A percentile compares a stretch with the other conserved stretches of the same genome.
These are phyloP conservation scores for Apiospora pterosperma DNA, from an alignment of 2,329 filamentous ascomycete species.

Conservation along the genomic window DNA sequence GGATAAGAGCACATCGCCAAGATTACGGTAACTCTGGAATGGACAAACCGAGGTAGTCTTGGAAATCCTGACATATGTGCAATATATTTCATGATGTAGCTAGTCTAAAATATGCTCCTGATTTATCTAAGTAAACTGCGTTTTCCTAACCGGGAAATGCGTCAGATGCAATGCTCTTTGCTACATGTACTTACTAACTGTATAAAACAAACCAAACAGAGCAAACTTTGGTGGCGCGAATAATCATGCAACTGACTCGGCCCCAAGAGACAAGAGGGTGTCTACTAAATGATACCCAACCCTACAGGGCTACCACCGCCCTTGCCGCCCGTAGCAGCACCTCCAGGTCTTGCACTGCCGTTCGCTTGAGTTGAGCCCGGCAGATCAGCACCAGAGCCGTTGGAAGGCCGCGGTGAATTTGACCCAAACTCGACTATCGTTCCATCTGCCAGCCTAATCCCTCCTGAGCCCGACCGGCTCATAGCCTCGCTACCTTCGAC, in stretches of 20 bases:
- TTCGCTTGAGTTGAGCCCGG: neutral
- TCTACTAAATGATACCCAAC: neutral
- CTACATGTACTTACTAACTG: neutral
- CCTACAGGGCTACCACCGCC: neutral
- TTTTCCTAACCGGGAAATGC: neutral
- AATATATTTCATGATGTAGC: neutral
- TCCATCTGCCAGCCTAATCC: constrained; percentile 22
- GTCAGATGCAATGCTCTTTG: neutral
- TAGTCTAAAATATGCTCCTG: neutral
- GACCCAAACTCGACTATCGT: constrained; percentile 24
- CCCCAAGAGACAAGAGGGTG: neutral
- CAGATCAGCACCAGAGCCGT: neutral
- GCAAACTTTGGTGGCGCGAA: neutral
- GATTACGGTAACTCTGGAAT: too few relatives aligned
- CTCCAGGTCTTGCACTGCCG: neutral
- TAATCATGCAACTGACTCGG: neutral
- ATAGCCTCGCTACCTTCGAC: constrained; percentile 15
- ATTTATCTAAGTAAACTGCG: neutral
- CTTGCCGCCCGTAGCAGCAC: neutral
- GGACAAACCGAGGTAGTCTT: neutral
- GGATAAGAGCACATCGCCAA: too few relatives aligned
- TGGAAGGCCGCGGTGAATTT: neutral
- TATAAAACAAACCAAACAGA: neutral
- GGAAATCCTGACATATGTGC: neutral
- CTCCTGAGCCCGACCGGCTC: constrained; percentile 22